phyloP scores from a whole-genome alignment of 2,329 filamentous ascomycete genomes.

The Ascosphaera aggregata region DNA sequence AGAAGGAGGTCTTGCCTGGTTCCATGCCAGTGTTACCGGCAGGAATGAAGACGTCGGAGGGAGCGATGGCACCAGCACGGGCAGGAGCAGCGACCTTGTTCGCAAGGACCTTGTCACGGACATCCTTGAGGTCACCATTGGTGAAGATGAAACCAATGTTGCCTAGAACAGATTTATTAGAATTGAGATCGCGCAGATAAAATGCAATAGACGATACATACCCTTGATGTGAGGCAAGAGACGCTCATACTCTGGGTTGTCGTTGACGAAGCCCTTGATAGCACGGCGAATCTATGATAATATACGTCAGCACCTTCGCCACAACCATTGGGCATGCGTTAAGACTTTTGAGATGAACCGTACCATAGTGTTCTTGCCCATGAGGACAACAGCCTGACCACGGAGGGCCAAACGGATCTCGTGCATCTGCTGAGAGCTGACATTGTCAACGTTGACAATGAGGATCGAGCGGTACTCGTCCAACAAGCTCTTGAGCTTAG shows the following conservation, averaged over 20 bases:
- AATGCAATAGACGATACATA: constrained; percentile 13
- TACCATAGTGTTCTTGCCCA: constrained; percentile 99
- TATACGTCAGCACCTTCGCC: background rate
- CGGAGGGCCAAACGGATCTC: constrained; percentile 90
- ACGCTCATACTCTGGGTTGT: constrained; percentile 94
- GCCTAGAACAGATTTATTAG: constrained; percentile 21
- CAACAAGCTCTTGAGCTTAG: constrained; percentile 95
- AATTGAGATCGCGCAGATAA: background rate
- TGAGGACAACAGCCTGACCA: constrained; percentile 80
- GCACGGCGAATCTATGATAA: constrained; percentile 62
- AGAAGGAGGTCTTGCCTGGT: constrained; percentile 99
- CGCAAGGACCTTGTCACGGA: constrained; percentile 79
- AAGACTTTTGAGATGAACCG: constrained; percentile 10
- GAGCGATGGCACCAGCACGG: constrained; percentile 91
- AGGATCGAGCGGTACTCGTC: constrained; percentile 95
- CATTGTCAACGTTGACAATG: constrained; percentile 97
- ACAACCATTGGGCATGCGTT: constrained; percentile 4
- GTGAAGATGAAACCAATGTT: constrained; percentile 99
- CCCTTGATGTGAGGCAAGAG: constrained; percentile 85
- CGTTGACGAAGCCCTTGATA: constrained; percentile 76
- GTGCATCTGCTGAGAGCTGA: constrained; percentile 99
- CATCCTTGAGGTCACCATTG: constrained; percentile 79
- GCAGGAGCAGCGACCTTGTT: constrained; percentile 97
- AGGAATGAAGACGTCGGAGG: constrained; percentile 78
- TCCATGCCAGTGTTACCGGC: constrained; percentile 99